These are phyloP conservation scores for Fonsecaea multimorphosa DNA, from an alignment of 2,329 filamentous ascomycete genomes.

Conservation along the genomic window DNA sequence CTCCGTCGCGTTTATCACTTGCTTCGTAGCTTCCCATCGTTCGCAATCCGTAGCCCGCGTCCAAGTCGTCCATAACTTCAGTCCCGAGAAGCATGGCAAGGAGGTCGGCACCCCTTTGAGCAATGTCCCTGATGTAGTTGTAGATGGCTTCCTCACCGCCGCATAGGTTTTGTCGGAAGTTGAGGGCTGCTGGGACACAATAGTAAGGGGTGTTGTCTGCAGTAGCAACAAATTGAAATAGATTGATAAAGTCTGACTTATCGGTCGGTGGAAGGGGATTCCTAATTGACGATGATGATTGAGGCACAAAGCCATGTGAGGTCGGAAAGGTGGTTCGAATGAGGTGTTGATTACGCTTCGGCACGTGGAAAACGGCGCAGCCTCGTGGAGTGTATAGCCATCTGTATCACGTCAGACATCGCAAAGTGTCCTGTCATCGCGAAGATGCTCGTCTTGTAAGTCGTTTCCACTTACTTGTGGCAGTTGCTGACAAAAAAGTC, in stretches of 20 bases:
- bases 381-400: constrained; percentile 84
- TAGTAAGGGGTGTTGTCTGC: constrained; percentile 74
- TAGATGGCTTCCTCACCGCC: constrained; percentile 76
- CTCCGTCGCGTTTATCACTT: constrained; percentile 40
- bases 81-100: constrained; percentile 72
- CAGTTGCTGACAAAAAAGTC: constrained; percentile 89
- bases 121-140: constrained; percentile 67
- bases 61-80: constrained; percentile 66
- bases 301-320: constrained; percentile 74
- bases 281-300: constrained; percentile 12
- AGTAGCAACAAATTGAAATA: constrained; percentile 80
- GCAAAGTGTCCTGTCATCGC: background rate
- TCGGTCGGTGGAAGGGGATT: constrained; percentile 32
- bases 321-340: constrained; percentile 79
- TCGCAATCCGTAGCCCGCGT: constrained; percentile 40
- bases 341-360: constrained; percentile 74
- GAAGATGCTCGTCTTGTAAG: constrained; percentile 10
- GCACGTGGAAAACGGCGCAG: constrained; percentile 81
- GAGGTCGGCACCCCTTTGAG: constrained; percentile 65
- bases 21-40: constrained; percentile 40
- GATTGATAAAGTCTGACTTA: constrained; percentile 68
- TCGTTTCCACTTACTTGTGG: constrained; percentile 64
- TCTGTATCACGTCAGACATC: constrained; percentile 36
- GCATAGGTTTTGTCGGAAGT: constrained; percentile 71
- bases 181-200: constrained; percentile 72